Evolutionary conservation across 805 yeast species (phyloP), one percentile per base, ranked within the genome.

Genomic region (Barnettozyma populi): DNA sequence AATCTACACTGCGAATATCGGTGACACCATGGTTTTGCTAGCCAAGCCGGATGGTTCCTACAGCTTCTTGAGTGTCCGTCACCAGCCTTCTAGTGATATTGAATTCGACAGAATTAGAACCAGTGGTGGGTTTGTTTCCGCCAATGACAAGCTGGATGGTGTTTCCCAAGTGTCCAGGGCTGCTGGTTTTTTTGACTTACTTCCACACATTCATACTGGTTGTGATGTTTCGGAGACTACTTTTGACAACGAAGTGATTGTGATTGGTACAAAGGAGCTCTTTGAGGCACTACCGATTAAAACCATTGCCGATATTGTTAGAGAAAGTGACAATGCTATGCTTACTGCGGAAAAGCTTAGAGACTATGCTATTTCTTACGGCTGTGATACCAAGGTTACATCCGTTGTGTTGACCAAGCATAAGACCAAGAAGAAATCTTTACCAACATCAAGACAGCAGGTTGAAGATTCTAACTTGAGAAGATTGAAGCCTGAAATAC

Each of bases 351-450:
- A 89, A 57, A 89, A 86, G 60, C 72, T 94, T 55, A 79, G 98
- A 60, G 99, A 94, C 65, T 89, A 85, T 70, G 97, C 98, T 1
- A 79, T 92, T 51, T 84, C 97, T 1, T 94, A 90, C 64, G 98
- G 98, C 20, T 84, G 92, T 36, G 69, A 76, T 2, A 90, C 86
- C 41, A 87, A 87, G 57, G 74, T 86, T 11, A 79, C 90, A 14
- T 94, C 89, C 5, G 79, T 88, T 64, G 96, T 94, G 13, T 64
- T 92, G 19, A 80, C 90, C 1, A 71, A 84, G 41, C 80, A 81
- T 46, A 80, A 80, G 52, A 73, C 50, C 5, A 64, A 56, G 48
- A 67, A 68, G 51, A 72, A 62, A 63, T 44, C 52, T 18, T 45
- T 52, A 25, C 62, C 61, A 14, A 50, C 53, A 2, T 68, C 79